Base-by-base conservation (phyloP, 2,329 filamentous ascomycete genomes). In the Ascochyta rabiei region DNA sequence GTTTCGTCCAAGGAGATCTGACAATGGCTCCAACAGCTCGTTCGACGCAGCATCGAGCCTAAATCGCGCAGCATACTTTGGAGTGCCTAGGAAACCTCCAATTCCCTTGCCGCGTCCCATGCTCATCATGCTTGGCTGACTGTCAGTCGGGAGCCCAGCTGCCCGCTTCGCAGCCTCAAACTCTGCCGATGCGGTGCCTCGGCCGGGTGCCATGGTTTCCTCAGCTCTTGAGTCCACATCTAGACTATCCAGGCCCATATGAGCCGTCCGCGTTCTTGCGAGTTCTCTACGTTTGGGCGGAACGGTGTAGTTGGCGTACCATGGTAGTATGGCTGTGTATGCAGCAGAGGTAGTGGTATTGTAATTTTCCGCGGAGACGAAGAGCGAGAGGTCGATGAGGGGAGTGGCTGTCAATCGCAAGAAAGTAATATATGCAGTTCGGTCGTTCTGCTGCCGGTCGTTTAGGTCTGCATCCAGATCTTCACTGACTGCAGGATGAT, bases 341-440 rank as follows among this genome's bases (percentile, higher is more conserved):
- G 91, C 88, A 2, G 91, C 90, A 15, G 91, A 86, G 4, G 92
- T 96, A 43, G 83, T 79, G 38, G 82, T 80, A 50, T 86, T 82
- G 84, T 95, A 99, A 79, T 98, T 97, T 60, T 91, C 86, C 53
- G 89, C 90, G 28, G 92, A 95, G 60, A 95, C 89, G 75, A 96
- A 98, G 64, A 98, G 87, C 46, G 88, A 93, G 53, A 97, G 86
- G 66, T 96, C 90, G 66, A 97, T 75, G 56, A 98, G 84, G 28
- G 89, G 86, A 44, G 87, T 86, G n/a, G 89, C 90, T 54, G 88
- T 86, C 23, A 87, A 84, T 71, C 87, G 81, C 63, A 97, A 79
- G 75, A 93, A 93, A 59, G 90, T 84, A 31, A 84, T 80, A 76
- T 74, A 77, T 68, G 73, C 73, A 37, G 62, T 83, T 82, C 63